Evolutionary conservation across 441 rosid species (phyloP), one percentile per base, ranked within the genome.

Genomic region (Croton setiger): DNA sequence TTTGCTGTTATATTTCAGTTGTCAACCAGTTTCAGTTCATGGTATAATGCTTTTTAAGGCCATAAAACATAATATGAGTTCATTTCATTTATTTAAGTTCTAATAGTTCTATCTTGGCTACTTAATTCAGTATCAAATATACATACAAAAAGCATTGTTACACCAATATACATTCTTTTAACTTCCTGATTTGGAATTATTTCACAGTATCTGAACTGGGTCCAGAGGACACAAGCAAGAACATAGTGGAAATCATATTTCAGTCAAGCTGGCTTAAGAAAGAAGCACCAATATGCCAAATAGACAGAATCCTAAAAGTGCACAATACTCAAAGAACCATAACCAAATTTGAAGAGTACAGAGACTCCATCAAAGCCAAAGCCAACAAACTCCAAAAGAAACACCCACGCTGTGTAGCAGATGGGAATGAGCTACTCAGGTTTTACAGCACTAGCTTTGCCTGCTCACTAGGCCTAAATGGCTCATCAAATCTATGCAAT

Each of bases 181-280:
- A n/a, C 45, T 53, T 23, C 27, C 41, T 15, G 31, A 7, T 9
- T 27, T 64, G 49, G 62, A 51, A 63, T 55, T 41, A 48, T 3
- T 48, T 65, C 31, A 53, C 83, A 89, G 91, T 89, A 15, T 89
- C 96, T 35, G 92, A 89, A 72, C 75, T 89, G 63, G 83, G 86
- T 52, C 80, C 85, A 7, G 87, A 84, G 63, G 96, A 87, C 67
- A 87, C 92, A 60, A 87, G 92, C 89, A 87, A 87, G 87, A 86
- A 89, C 85, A 89, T 89, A 73, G 91, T 86, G 67, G 93, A 89
- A 73, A 89, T 89, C 80, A 89, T 89, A 74, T 89, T 89, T 82
- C 89, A 89, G 51, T 89, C 96, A 64, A 89, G 96, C 82, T 86
- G 93, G 96, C 72, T 89, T 53, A 87, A 83, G 79, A 83, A 83